Evolutionary conservation across 2,329 filamentous ascomycete species (phyloP).

Genomic region (Sclerotiophoma versabilis): DNA sequence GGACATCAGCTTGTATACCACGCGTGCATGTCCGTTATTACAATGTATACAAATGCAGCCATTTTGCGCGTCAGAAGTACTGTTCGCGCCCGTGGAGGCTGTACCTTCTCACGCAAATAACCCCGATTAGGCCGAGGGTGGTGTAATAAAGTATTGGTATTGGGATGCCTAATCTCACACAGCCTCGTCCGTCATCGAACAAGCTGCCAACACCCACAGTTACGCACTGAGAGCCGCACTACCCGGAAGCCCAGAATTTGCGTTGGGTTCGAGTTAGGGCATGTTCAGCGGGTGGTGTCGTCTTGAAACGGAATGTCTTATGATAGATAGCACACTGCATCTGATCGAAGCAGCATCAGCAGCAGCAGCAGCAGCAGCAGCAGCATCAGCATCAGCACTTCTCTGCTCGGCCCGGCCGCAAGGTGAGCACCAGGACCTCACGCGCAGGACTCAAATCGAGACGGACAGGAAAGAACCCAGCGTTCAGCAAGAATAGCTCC

Average conservation of each 20-base stretch:
- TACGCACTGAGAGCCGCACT: not conserved
- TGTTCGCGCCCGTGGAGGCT: not conserved
- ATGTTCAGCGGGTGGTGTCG: not conserved
- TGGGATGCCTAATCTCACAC: not conserved
- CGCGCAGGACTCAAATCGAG: no score
- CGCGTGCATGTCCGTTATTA: not conserved
- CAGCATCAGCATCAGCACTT: no score
- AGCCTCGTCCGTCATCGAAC: not conserved
- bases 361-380: no score
- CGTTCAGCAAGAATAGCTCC: no score
- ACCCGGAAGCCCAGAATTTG: not conserved
- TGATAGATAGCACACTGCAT: not conserved
- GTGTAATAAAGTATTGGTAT: not conserved
- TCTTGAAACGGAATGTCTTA: not conserved
- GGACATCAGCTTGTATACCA: not conserved
- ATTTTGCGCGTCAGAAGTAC: not conserved
- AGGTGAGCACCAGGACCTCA: no score
- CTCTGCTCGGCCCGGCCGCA: no score
- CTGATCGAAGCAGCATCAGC: not conserved
- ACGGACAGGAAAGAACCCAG: no score
- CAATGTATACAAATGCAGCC: not conserved
- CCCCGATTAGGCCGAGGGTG: not conserved
- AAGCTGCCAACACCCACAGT: not conserved
- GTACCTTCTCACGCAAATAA: not conserved
- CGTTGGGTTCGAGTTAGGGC: not conserved